These are phyloP conservation scores for Cenchrus fungigraminus DNA, from an alignment of 176 grass and related monocot species.

Conservation along the genomic window DNA sequence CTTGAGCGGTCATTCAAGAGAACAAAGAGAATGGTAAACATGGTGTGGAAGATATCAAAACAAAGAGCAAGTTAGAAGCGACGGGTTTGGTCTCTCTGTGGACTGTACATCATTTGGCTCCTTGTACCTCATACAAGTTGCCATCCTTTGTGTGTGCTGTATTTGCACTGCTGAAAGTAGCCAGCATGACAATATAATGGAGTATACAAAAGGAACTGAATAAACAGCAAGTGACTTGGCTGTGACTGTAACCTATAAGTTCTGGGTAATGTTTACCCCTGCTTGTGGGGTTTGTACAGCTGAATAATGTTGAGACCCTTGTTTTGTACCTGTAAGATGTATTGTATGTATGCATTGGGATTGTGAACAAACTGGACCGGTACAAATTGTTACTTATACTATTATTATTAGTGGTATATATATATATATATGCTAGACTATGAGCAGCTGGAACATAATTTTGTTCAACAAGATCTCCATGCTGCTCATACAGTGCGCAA, in stretches of 20 bases:
- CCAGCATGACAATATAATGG: neutral
- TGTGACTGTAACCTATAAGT: neutral
- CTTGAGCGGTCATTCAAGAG: slow-evolving; percentile 24
- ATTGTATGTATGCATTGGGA: neutral
- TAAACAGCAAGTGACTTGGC: neutral
- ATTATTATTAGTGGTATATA: neutral
- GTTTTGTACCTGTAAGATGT: slow-evolving; percentile 22
- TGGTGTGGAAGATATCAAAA: slow-evolving; percentile 40
- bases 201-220: slow-evolving; percentile 2
- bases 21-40: slow-evolving; percentile 28
- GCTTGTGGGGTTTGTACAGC: slow-evolving; percentile 24
- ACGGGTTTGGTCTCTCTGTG: neutral
- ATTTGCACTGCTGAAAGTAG: neutral
- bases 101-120: slow-evolving; percentile 7
- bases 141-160: slow-evolving; percentile 16
- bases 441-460: neutral
- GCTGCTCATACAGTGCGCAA: slow-evolving; percentile 42
- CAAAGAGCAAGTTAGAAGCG: neutral
- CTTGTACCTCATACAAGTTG: neutral
- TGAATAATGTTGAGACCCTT: slow-evolving; percentile 1
- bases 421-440: neutral
- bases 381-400: neutral
- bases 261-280: slow-evolving; percentile 1
- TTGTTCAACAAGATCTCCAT: neutral
- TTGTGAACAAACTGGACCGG: neutral